Evolutionary conservation across 2,329 filamentous ascomycete genomes (phyloP).

Genomic region (Emergomyces pasteurianus): DNA sequence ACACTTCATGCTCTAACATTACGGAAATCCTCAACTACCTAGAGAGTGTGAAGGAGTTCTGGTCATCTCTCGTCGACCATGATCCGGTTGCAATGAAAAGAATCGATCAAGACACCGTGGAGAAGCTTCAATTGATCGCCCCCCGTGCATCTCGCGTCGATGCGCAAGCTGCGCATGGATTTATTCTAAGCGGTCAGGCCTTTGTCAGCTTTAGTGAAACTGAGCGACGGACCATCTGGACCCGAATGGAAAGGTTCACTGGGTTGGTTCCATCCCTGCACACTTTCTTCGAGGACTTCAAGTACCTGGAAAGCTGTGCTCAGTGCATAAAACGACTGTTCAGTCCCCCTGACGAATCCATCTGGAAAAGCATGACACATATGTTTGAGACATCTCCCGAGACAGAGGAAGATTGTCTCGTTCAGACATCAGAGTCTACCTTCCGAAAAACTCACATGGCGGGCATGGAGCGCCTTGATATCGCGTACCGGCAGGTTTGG

Average conservation of each 20-base stretch:
- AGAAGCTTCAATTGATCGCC: conserved; percentile 11
- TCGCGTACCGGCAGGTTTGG: conserved; percentile 1
- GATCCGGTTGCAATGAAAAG: conserved; percentile 10
- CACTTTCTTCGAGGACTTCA: conserved; percentile 13
- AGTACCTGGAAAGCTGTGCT: conserved; percentile 1
- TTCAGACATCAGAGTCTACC: conserved; percentile 3
- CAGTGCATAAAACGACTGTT: conserved; percentile 1
- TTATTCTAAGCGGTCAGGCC: conserved; percentile 11
- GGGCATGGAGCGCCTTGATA: neutral
- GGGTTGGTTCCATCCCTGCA: conserved; percentile 13
- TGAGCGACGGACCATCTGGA: conserved; percentile 9
- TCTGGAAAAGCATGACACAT: neutral
- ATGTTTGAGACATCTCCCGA: neutral
- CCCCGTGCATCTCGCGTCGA: conserved; percentile 10
- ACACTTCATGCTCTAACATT: too few relatives aligned
- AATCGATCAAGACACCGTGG: conserved; percentile 13
- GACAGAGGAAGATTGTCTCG: neutral
- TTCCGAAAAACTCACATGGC: neutral
- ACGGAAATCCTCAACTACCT: conserved; percentile 15
- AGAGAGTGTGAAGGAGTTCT: conserved; percentile 11
- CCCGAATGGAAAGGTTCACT: conserved; percentile 5
- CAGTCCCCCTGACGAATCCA: neutral
- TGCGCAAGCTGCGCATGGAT: conserved; percentile 6
- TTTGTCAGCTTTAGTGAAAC: conserved; percentile 11
- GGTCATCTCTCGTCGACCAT: conserved; percentile 11